These are phyloP conservation scores for Chaetomidium leptoderma DNA, from an alignment of 495 filamentous ascomycete genomes.

Conservation along the genomic window DNA sequence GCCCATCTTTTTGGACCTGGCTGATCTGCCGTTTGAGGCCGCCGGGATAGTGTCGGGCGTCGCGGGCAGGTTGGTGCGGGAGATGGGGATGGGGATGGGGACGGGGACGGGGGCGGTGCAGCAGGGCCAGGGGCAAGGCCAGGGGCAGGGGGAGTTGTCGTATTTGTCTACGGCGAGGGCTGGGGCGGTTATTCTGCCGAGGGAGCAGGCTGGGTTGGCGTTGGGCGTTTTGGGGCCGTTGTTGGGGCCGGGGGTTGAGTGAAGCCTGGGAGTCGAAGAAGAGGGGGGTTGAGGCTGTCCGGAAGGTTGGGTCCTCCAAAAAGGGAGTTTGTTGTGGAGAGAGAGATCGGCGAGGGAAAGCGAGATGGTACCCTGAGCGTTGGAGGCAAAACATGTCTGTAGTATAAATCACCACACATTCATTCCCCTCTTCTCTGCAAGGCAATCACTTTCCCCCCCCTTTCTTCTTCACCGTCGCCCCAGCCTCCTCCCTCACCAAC, in stretches of 20 bases:
- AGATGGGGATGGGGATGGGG: slow-evolving; percentile 47
- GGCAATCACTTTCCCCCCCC: slow-evolving; percentile 26
- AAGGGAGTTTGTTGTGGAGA: no score
- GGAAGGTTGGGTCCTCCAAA: no score
- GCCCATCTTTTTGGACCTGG: slow-evolving; percentile 84
- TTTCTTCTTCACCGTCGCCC: slow-evolving; percentile 54
- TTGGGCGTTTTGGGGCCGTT: slow-evolving; percentile 60
- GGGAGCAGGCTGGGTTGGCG: slow-evolving; percentile 65
- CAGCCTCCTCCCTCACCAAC: slow-evolving; percentile 49
- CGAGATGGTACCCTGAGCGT: no score
- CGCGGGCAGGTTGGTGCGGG: slow-evolving; percentile 67
- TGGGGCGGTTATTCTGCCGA: slow-evolving; percentile 81
- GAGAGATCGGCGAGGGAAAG: not conserved
- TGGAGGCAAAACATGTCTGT: no score
- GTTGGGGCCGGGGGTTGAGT: no score
- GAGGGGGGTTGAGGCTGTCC: not conserved
- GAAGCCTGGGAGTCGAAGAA: slow-evolving; percentile 1
- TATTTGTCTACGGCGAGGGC: slow-evolving; percentile 87
- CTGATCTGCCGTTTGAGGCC: slow-evolving; percentile 75
- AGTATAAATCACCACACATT: no score
- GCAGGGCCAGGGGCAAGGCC: not conserved
- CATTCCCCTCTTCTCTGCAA: no score
- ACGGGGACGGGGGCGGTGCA: slow-evolving; percentile 21
- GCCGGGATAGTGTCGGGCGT: slow-evolving; percentile 94
- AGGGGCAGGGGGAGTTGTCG: slow-evolving; percentile 68